Evolutionary conservation across 164 flowering plant species (phyloP).

Genomic region (Aristolochia fimbriata): DNA sequence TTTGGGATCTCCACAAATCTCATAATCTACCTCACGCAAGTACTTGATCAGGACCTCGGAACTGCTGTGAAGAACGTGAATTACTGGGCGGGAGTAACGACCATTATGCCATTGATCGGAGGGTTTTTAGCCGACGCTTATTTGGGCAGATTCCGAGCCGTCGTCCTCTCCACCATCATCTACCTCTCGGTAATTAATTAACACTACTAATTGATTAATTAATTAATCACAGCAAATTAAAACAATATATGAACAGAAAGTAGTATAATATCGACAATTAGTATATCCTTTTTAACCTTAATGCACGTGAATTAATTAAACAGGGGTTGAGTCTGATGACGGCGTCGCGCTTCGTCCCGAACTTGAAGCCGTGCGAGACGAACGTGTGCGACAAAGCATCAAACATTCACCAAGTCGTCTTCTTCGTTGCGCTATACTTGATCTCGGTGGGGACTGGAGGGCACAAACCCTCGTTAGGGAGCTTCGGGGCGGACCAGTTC

Average conservation of each 20-base stretch:
- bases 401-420: constrained; percentile 44
- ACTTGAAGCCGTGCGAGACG: constrained; percentile 36
- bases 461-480: constrained; percentile 77
- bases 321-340: constrained; percentile 70
- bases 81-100: constrained; percentile 63
- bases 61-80: constrained; percentile 50
- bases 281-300: no score
- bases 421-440: constrained; percentile 68
- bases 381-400: constrained; percentile 22
- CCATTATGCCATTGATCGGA: constrained; percentile 72
- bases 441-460: constrained; percentile 88
- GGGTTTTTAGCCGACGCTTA: constrained; percentile 84
- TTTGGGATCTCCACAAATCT: constrained; percentile 50
- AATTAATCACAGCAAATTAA: no score
- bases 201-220: no score
- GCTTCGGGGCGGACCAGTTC: constrained; percentile 95
- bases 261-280: no score
- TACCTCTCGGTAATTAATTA: constrained; percentile 53
- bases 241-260: no score
- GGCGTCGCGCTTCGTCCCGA: constrained; percentile 47
- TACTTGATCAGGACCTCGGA: constrained; percentile 44
- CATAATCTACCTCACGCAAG: constrained; percentile 44
- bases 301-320: neutral
- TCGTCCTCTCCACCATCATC: constrained; percentile 41
- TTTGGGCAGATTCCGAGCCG: constrained; percentile 59